Evolutionary conservation across 1,284 basidiomycete species (phyloP), one percentile per base, ranked within the genome.

Genomic region (Sparassis latifolia): DNA sequence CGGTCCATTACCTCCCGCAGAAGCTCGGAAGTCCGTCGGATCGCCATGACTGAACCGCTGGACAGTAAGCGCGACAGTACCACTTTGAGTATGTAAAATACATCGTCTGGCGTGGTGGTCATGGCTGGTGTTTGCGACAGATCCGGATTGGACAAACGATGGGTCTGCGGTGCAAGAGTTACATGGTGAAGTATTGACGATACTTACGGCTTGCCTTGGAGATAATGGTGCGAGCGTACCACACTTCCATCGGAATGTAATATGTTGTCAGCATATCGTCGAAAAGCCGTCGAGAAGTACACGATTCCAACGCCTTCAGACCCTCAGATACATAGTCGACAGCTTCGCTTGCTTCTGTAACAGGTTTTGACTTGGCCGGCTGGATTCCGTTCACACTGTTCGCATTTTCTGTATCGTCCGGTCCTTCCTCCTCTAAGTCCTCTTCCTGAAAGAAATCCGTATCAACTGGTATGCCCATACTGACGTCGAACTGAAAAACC

Each of bases 21-120:
- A 47, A 78, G 80, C 27, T 78, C 75, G 2, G 84, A 70, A 54
- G 84, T 83, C 20, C 71, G 72, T 49, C 78, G 72, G 2, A 93
- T 75, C 2, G 78, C 79, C 2, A 64, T 63, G 1, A 83, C 57
- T 2, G 84, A 86, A 0, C 90, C 91, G 0, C 86, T 86, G 0
- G 85, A 84, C 12, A 95, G 64, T 32, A 92, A 70, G 7, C 94
- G 79, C 12, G 79, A 72, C 3, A 94, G 73, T 2, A 94, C 85
- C 3, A 85, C 76, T 67, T 95, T 97, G 55, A 97, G 71, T 50
- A 97, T 86, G 68, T 95, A 97, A 69, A 97, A 97, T 2, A 86
- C 89, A 60, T 97, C 94, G 64, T 97, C 94, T 0, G 95, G 90
- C 0, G 86, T 86, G 42, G 89, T 80, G 49, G 92, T 84, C 4